phyloP scores from a whole-genome alignment of 108 stramenopile genomes.

The Discostella pseudostelligera region DNA sequence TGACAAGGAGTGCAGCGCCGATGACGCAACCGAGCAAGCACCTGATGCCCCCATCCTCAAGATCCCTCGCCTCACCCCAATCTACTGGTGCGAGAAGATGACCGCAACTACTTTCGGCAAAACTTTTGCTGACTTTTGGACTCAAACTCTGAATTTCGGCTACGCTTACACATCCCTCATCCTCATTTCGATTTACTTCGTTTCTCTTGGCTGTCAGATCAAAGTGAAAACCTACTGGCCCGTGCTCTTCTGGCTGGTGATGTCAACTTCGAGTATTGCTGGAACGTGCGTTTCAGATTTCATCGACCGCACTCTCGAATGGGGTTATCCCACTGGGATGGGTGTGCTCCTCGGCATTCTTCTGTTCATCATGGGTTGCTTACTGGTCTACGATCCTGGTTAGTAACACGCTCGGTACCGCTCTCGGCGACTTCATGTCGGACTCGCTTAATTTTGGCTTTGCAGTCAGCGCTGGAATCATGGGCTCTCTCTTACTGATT shows the following conservation, averaged over 20 bases:
- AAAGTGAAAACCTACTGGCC: conserved; percentile 3
- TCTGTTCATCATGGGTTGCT: background rate
- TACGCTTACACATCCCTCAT: background rate
- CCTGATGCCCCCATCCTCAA: conserved; percentile 5
- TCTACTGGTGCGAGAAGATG: conserved; percentile 16
- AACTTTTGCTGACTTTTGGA: conserved; percentile 22
- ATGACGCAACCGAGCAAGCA: too few species aligned
- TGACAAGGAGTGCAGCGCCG: too few species aligned
- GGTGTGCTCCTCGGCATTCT: background rate
- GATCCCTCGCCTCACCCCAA: conserved; percentile 11
- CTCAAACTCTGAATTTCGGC: conserved; percentile 7
- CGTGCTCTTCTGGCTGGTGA: conserved; percentile 1
- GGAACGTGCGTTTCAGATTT: conserved; percentile 6
- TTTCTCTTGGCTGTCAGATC: background rate
- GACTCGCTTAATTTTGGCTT: conserved; percentile 1
- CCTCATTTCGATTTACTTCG: background rate
- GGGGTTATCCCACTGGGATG: conserved; percentile 5
- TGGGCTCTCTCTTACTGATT: background rate
- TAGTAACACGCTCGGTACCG: conserved; percentile 2
- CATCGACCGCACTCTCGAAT: conserved; percentile 5
- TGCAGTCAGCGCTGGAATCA: background rate
- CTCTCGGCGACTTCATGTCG: background rate
- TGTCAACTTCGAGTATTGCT: conserved; percentile 5
- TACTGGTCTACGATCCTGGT: conserved; percentile 6
- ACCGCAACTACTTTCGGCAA: conserved; percentile 16